Percentiles rank a stretch among this genome's conserved stretches.
These are phyloP conservation scores for Xylariaceae sp. DNA, from an alignment of 2,329 filamentous ascomycete genomes.

Conservation along the genomic window DNA sequence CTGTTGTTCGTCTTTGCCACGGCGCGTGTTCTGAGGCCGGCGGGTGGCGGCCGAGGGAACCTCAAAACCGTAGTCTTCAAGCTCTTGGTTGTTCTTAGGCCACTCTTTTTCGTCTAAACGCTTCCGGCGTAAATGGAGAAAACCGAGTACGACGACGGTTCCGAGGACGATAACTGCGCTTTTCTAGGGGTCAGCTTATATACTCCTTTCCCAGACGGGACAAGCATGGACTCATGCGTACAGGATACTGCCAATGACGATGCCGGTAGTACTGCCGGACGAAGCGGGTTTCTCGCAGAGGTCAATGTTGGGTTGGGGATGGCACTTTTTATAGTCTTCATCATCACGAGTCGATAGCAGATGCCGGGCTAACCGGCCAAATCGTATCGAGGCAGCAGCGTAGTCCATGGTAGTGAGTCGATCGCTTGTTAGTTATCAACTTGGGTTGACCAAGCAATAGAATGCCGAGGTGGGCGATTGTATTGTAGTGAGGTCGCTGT, in stretches of 20 bases:
- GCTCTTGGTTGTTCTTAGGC: slow-evolving; percentile 40
- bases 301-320: slow-evolving; percentile 37
- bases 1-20: not conserved
- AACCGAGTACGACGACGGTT: slow-evolving; percentile 28
- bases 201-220: not conserved
- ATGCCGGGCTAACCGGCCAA: slow-evolving; percentile 29
- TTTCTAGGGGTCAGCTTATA: slow-evolving; percentile 9
- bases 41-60: slow-evolving; percentile 17
- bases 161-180: slow-evolving; percentile 33
- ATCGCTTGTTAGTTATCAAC: not conserved
- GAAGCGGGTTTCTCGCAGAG: slow-evolving; percentile 39
- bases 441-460: not conserved
- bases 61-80: slow-evolving; percentile 40
- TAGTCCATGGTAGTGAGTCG: slow-evolving; percentile 19
- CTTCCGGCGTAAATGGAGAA: slow-evolving; percentile 36
- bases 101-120: slow-evolving; percentile 36
- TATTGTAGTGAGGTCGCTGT: not conserved
- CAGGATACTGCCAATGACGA: slow-evolving; percentile 34
- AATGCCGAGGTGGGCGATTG: not conserved
- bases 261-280: slow-evolving; percentile 26
- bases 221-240: slow-evolving; percentile 21
- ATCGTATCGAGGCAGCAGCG: slow-evolving; percentile 11
- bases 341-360: slow-evolving; percentile 27
- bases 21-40: slow-evolving; percentile 9
- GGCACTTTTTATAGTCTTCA: slow-evolving; percentile 29